Percentiles rank a stretch among this genome's conserved stretches.
phyloP scores from a whole-genome alignment of 257 asterid genomes.

The Ilex asprella region DNA sequence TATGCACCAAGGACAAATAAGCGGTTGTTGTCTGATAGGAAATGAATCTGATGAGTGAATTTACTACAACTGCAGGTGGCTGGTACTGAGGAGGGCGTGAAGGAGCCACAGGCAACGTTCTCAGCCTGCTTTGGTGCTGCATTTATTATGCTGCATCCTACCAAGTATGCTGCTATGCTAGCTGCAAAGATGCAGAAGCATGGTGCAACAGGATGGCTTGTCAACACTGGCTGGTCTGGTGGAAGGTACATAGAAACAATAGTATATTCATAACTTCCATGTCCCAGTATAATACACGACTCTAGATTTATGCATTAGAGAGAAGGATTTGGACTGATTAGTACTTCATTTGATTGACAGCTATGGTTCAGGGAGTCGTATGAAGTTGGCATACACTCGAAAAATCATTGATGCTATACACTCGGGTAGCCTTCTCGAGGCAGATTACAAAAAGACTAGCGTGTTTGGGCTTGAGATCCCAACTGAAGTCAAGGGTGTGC shows the following conservation, averaged over 20 bases:
- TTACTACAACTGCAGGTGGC: constrained; percentile 47
- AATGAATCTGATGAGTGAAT: background rate
- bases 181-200: constrained; percentile 83
- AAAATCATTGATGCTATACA: constrained; percentile 88
- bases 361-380: constrained; percentile 74
- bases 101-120: constrained; percentile 89
- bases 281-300: too few relatives aligned
- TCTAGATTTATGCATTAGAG: background rate
- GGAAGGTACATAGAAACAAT: constrained; percentile 51
- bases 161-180: constrained; percentile 83
- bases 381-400: constrained; percentile 80
- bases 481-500: constrained; percentile 71
- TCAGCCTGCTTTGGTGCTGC: constrained; percentile 99
- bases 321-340: too few relatives aligned
- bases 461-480: constrained; percentile 94
- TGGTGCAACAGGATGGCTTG: constrained; percentile 93
- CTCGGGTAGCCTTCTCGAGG: constrained; percentile 57
- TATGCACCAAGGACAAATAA: too few relatives aligned
- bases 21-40: too few relatives aligned
- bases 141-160: constrained; percentile 87
- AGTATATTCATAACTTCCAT: too few relatives aligned
- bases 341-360: constrained; percentile 21
- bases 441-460: constrained; percentile 55
- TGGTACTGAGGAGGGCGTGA: constrained; percentile 94
- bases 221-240: constrained; percentile 93